These are phyloP conservation scores for Pythium insidiosum DNA, from an alignment of 352 stramenopile genomes.

Conservation along the genomic window DNA sequence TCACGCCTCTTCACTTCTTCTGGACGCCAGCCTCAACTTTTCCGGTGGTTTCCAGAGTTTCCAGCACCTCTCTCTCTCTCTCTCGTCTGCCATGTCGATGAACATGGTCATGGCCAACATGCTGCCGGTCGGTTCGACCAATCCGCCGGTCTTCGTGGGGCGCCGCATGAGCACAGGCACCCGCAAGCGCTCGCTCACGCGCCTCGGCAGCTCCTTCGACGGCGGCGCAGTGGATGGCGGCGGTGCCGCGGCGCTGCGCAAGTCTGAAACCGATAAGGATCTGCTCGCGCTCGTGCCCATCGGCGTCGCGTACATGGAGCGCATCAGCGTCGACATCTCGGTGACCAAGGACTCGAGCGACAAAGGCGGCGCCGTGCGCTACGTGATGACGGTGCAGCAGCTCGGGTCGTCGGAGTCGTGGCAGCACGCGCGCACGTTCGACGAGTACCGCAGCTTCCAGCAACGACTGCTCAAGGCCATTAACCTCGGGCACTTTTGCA, in stretches of 20 bases:
- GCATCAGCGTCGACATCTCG: constrained; percentile 32
- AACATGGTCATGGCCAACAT: too few relatives aligned
- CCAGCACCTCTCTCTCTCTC: too few relatives aligned
- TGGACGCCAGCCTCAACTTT: too few relatives aligned
- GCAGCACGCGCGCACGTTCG: constrained; percentile 45
- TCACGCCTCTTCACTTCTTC: too few relatives aligned
- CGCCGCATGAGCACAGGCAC: too few relatives aligned
- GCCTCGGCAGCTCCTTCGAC: background rate
- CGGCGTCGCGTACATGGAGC: constrained; percentile 42
- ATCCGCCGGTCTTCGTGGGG: too few relatives aligned
- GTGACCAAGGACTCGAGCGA: constrained; percentile 33
- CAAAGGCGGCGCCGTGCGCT: constrained; percentile 50
- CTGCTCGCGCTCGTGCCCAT: constrained; percentile 19
- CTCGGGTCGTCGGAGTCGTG: constrained; percentile 26
- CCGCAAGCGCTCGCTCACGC: constrained; percentile 14
- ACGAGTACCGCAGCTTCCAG: constrained; percentile 69
- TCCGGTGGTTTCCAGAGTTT: too few relatives aligned
- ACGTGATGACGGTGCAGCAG: constrained; percentile 45
- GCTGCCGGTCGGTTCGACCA: too few relatives aligned
- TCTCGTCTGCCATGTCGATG: too few relatives aligned
- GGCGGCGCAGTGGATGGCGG: constrained; percentile 2
- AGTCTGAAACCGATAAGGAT: constrained; percentile 23
- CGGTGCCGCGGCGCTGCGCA: constrained; percentile 12
- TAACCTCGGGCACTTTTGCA: constrained; percentile 67
- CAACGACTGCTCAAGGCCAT: constrained; percentile 53